Base-by-base conservation (phyloP, 192 early-diverging fungal genomes). In the Podila verticillata region DNA sequence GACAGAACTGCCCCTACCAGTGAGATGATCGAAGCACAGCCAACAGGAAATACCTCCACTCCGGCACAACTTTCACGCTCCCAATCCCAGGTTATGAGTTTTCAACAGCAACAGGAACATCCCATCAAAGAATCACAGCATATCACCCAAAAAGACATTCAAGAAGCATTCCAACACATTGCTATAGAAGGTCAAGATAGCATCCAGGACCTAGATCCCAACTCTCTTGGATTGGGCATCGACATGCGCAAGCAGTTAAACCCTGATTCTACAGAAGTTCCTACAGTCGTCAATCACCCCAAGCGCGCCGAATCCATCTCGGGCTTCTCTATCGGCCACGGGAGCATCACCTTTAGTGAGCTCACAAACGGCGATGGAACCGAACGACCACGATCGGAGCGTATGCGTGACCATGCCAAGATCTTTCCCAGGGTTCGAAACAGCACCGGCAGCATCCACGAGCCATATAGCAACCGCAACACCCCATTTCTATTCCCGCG, bases 321-420 rank as follows among this genome's bases (percentile, higher is more conserved):
- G 51, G 51, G 51, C 51, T n/a, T n/a, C 4, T 54, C 51, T 19
- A 26, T 54, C n/a, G n/a, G 51, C 51, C 51, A 54, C 7, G 51
- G 51, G 22, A 54, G 51, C 51, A 47, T 24, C 24, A 26, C 34
- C 15, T 15, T 15, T 30, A 47, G 34, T 24, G 30, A 68, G 24
- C 19, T 56, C 36, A 60, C 26, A 28, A 68, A 28, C 57, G 51
- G 34, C 32, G 29, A 12, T 51, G 59, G 9, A 12, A 4, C 31
- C 24, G 59, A 61, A 15, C 15, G 61, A 10, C n/a, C 61, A 8
- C 36, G 61, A 1, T 44, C 61, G 0, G 61, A 63, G 39, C 61
- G 75, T 9, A 7, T 80, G 19, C 68, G 70, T 7, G 69, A 80
- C 31, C 64, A 80, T 51, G 75, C 75, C 32, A 71, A 68, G 36